Evolutionary conservation across 2,329 filamentous ascomycete species (phyloP).

Genomic region (Alternaria dauci): DNA sequence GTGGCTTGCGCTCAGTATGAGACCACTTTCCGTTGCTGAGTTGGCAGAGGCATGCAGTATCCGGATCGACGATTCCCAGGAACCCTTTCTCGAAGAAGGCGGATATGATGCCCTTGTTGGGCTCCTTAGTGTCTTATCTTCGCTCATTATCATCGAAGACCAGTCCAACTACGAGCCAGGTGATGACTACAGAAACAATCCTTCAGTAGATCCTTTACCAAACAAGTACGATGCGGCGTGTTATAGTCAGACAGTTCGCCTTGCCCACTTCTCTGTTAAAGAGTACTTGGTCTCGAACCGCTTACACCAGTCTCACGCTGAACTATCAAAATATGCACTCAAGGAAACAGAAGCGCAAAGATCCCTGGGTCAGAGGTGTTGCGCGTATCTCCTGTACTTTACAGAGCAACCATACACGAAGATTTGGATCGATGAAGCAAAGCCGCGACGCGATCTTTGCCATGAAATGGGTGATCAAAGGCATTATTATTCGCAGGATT

Average conservation of each 20-base stretch:
- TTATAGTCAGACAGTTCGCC: neutral
- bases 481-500: too few relatives aligned
- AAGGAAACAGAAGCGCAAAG: neutral
- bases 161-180: too few relatives aligned
- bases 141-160: too few relatives aligned
- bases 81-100: too few relatives aligned
- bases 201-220: too few relatives aligned
- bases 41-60: neutral
- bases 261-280: neutral
- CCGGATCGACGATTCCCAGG: too few relatives aligned
- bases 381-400: neutral
- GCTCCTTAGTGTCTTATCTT: too few relatives aligned
- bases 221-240: too few relatives aligned
- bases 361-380: neutral
- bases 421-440: neutral
- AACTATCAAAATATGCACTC: neutral
- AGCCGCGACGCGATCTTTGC: too few relatives aligned
- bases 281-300: neutral
- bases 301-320: neutral
- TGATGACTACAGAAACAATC: too few relatives aligned
- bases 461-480: too few relatives aligned
- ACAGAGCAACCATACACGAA: neutral
- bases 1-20: neutral
- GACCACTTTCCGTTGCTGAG: neutral
- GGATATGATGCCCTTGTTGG: too few relatives aligned